phyloP scores from a whole-genome alignment of 495 filamentous ascomycete species.

The Pseudomonodictys pantanalensis region DNA sequence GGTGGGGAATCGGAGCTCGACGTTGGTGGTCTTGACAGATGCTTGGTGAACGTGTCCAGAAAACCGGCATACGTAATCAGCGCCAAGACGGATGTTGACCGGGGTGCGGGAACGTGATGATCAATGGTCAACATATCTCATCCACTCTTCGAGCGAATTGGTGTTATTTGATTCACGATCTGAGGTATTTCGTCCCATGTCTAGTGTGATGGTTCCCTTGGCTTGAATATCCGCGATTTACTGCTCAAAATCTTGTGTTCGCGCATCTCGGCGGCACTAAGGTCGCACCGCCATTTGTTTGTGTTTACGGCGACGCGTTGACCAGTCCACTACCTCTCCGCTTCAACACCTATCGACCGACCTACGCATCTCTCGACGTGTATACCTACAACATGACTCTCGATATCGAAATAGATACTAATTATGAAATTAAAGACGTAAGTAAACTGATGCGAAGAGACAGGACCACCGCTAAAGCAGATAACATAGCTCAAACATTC shows the following conservation, averaged over 20 bases:
- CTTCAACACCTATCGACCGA: not conserved
- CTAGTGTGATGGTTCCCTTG: too few species aligned
- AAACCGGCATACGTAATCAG: conserved; percentile 23
- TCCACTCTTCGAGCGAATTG: too few species aligned
- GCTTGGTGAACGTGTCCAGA: conserved; percentile 11
- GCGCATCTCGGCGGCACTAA: too few species aligned
- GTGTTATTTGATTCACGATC: too few species aligned
- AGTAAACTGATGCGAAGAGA: not conserved
- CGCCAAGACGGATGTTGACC: conserved; percentile 2
- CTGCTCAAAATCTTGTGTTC: too few species aligned
- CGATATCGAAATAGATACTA: conserved; percentile 14
- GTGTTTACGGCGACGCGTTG: conserved; percentile 19
- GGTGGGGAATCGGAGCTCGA: conserved; percentile 14
- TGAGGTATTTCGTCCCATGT: too few species aligned
- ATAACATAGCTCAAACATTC: conserved; percentile 40
- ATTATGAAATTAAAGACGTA: conserved; percentile 28
- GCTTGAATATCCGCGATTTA: too few species aligned
- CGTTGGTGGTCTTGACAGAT: not conserved
- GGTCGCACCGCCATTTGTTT: conserved; percentile 3
- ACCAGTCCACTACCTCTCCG: not conserved
- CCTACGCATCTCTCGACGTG: conserved; percentile 16
- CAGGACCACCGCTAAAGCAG: not conserved
- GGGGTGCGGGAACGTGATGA: not conserved
- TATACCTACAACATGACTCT: conserved; percentile 17
- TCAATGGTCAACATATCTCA: too few species aligned